Percentiles rank a stretch among this genome's conserved stretches.
Conservation (phyloP, 2,329 filamentous ascomycete genomes). For the Calonectria fujianensis region DNA sequence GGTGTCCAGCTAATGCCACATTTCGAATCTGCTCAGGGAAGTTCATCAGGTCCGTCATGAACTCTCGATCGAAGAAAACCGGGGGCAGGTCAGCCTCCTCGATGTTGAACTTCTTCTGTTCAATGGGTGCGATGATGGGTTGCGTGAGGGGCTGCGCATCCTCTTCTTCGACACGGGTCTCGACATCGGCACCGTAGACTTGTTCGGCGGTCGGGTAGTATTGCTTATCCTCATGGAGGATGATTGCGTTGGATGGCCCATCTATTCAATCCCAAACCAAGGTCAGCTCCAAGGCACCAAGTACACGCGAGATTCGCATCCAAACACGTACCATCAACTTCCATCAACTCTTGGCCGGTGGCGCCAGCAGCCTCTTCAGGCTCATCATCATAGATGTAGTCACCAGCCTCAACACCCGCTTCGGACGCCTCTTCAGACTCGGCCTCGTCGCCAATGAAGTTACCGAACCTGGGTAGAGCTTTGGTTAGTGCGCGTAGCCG, state of each 20-base stretch:
- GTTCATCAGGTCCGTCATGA: conserved; percentile 97
- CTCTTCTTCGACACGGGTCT: conserved; percentile 97
- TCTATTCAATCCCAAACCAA: conserved; percentile 66
- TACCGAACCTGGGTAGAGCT: conserved; percentile 83
- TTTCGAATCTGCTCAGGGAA: conserved; percentile 97
- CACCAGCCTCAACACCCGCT: conserved; percentile 82
- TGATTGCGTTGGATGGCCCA: conserved; percentile 95
- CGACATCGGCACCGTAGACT: conserved; percentile 94
- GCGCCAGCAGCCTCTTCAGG: conserved; percentile 77
- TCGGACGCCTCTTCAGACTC: conserved; percentile 91
- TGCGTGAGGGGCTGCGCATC: conserved; percentile 94
- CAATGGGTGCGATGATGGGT: conserved; percentile 94
- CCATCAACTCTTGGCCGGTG: conserved; percentile 91
- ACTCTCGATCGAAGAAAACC: conserved; percentile 90
- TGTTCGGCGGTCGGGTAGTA: conserved; percentile 99
- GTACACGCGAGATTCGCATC: conserved; percentile 1
- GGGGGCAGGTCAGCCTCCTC: conserved; percentile 93
- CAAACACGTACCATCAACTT: conserved; percentile 82
- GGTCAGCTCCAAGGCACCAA: conserved; percentile 23
- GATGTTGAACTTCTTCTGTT: conserved; percentile 96
- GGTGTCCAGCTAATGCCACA: conserved; percentile 90
- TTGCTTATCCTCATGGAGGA: conserved; percentile 99
- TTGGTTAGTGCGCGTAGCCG: conserved; percentile 48
- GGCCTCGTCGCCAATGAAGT: conserved; percentile 95
- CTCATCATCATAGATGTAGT: conserved; percentile 89